These are phyloP conservation scores for Microdochium bolleyi DNA, from an alignment of 2,329 filamentous ascomycete species.

Conservation along the genomic window DNA sequence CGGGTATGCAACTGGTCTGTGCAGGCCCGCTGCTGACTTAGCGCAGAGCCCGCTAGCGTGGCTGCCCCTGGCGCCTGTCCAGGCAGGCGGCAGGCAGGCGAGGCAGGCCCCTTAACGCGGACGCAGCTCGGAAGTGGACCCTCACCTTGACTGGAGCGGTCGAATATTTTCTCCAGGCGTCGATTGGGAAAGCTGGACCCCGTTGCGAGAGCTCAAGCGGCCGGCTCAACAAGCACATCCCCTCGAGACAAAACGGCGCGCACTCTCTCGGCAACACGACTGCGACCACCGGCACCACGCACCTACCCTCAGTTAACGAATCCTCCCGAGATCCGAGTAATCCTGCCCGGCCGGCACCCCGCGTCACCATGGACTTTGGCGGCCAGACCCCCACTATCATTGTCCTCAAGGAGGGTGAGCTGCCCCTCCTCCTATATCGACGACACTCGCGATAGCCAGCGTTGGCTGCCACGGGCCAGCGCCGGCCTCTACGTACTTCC, in stretches of 20 bases:
- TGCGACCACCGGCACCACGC: not conserved
- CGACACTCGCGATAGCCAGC: not conserved
- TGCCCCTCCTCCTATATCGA: slow-evolving; percentile 12
- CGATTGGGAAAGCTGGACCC: too few species aligned
- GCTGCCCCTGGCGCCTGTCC: too few species aligned
- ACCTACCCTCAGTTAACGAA: not conserved
- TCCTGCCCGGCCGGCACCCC: not conserved
- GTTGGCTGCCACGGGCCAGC: not conserved
- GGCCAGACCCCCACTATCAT: slow-evolving; percentile 97
- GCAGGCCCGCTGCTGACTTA: too few species aligned
- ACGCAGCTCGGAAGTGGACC: too few species aligned
- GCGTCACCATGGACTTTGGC: slow-evolving; percentile 77
- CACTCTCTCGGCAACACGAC: not conserved
- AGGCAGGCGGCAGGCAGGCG: too few species aligned
- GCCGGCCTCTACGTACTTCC: not conserved
- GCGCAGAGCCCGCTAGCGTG: too few species aligned
- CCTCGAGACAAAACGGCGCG: not conserved
- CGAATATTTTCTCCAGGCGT: too few species aligned
- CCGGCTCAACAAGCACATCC: not conserved
- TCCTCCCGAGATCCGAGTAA: not conserved
- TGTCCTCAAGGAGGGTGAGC: slow-evolving; percentile 89
- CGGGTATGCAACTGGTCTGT: too few species aligned
- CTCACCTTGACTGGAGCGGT: too few species aligned
- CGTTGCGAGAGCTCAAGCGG: not conserved
- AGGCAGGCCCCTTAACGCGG: too few species aligned